Evolutionary conservation across 352 stramenopile species (phyloP), one percentile per base, ranked within the genome.

Genomic region (Pythium plurisporium): DNA sequence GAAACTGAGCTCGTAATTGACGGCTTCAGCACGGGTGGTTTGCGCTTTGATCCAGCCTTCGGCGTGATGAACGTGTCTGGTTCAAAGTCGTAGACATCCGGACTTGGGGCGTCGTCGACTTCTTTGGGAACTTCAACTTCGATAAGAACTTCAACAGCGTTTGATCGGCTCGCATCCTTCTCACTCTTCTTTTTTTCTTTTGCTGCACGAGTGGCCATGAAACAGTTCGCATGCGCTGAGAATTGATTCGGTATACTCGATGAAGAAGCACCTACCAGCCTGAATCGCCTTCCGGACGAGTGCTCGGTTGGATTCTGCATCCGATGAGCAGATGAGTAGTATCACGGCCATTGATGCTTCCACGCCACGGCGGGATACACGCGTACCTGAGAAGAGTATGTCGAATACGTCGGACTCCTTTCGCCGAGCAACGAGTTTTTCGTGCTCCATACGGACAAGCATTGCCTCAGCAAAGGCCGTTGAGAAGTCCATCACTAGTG

Each of bases 381-480:
- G 14, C 23, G 23, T 56, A 73, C 69, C 69, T 31, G 64, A 58
- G 31, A 72, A 69, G 25, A 71, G 30, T 17, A 76, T 58, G 17
- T 64, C 41, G 41, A 71, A 76, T 3, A 46, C 49, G 3, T 49
- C 31, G 40, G 62, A 62, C 9, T 59, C 43, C 3, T 29, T 23
- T 19, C 50, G 17, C 20, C 49, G 54, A 5, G 59, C 36, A 25
- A 76, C 42, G n/a, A 77, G 58, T 4, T 68, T 70, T 41, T 77
- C 63, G 34, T 72, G 51, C 38, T 70, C 50, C 70, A 78, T 78
- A 19, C 62, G 66, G 26, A 56, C n/a, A 7, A 78, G 36, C 10
- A 78, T 40, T 12, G 70, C 45, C 29, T 70, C 58, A 27, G 63
- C 43, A 17, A 71, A 27, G 9, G 38, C 14, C 2, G 41, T 19